Evolutionary conservation across 805 yeast genomes (phyloP), one percentile per base, ranked within the genome.

Genomic region (Blastobotrys americana): DNA sequence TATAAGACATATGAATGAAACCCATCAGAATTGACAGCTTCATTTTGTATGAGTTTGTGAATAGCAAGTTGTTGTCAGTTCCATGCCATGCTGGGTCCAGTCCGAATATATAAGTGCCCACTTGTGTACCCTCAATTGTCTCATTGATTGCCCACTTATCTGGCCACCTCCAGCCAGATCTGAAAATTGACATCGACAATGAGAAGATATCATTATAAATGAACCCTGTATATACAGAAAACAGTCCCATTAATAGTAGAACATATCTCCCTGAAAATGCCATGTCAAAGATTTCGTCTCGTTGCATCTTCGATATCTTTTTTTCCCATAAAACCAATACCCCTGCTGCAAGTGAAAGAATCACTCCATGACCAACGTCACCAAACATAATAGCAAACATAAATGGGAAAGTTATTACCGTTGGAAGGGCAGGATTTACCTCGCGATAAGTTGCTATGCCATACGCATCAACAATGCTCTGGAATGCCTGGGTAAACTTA

Each of bases 351-450:
- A 84, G 64, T 39, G 82, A 72, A 60, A 93, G 70, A 42, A 93
- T 78, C 43, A 88, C 72, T 4, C 97, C 98, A 66, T 93, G 98
- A 18, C 98, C 98, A 47, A 88, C 65, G 70, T 93, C 98, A 69
- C 98, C 98, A 71, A 93, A 93, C 98, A 93, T 93, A 54, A 93
- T 84, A 18, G 98, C 97, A 68, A 93, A 93, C 95, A 93, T 84
- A 62, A 93, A 93, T 15, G 98, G 98, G 70, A 93, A 93, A 0
- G 98, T 93, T 19, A 93, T 84, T 42, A 86, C 77, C 0, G 98
- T 89, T 2, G 98, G 89, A 54, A 93, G 70, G 41, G 95, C 98
- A 2, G 98, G 95, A 63, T 93, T 93, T 18, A 93, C 93, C 65
- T 93, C 98, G 55, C 89, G 82, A 67, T 90, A 89, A 2, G 88